These are phyloP conservation scores for Dittrichia graveolens DNA, from an alignment of 129 eudicot species.

Conservation along the genomic window DNA sequence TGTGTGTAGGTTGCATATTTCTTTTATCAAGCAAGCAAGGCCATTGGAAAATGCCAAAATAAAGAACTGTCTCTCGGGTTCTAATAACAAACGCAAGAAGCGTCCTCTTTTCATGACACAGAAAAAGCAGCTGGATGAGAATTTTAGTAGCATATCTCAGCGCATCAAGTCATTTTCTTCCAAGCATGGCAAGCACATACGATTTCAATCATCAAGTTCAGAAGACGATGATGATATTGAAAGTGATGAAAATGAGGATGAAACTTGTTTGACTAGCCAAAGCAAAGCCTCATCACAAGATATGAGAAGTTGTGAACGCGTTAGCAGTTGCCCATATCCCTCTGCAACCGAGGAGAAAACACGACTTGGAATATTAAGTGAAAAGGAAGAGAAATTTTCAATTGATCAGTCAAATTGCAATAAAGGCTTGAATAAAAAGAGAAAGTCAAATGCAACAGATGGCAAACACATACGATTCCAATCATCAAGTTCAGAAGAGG, in stretches of 20 bases:
- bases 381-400: conserved; percentile 29
- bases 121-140: conserved; percentile 83
- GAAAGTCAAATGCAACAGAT: conserved; percentile 13
- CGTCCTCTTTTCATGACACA: conserved; percentile 70
- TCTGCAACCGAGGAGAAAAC: conserved; percentile 66
- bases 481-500: conserved; percentile 53
- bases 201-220: conserved; percentile 60
- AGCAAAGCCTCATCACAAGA: conserved; percentile 45
- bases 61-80: conserved; percentile 35
- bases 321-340: conserved; percentile 66
- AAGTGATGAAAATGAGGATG: conserved; percentile 48
- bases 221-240: conserved; percentile 40
- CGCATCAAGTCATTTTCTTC: conserved; percentile 66
- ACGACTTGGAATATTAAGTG: conserved; percentile 59
- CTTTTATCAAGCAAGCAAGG: conserved; percentile 43
- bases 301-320: conserved; percentile 39
- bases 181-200: conserved; percentile 52
- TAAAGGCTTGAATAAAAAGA: conserved; percentile 22
- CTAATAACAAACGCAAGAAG: conserved; percentile 31
- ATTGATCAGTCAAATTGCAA: conserved; percentile 5
- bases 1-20: conserved; percentile 50
- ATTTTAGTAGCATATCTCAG: conserved; percentile 55
- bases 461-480: conserved; percentile 64
- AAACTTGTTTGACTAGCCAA: conserved; percentile 35
- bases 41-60: conserved; percentile 40